A percentile compares a stretch with the other conserved stretches of the same genome.
Conservation (phyloP, 495 filamentous ascomycete species). For the Peziza echinospora region DNA sequence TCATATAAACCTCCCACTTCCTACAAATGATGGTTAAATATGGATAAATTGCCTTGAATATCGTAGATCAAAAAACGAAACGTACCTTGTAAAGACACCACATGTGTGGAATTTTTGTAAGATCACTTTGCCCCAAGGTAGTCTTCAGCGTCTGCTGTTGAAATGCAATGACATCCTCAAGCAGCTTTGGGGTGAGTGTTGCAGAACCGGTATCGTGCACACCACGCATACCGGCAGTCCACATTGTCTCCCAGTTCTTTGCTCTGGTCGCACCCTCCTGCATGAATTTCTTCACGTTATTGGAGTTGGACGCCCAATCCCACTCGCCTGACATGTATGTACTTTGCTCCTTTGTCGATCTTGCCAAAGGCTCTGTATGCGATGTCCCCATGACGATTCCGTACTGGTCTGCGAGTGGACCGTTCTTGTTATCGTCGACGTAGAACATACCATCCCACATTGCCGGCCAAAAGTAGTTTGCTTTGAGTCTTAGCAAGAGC, state of each 20-base stretch:
- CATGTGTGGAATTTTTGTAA: conserved; percentile 41
- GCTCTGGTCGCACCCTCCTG: conserved; percentile 23
- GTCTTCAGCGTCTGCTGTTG: conserved; percentile 35
- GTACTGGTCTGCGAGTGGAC: conserved; percentile 26
- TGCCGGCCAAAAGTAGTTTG: conserved; percentile 32
- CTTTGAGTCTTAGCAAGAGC: conserved; percentile 24
- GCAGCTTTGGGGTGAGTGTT: conserved; percentile 23
- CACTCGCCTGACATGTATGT: conserved; percentile 21
- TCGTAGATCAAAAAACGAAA: too few species aligned
- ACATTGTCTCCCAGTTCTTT: conserved; percentile 23
- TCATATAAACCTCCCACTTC: conserved; percentile 27
- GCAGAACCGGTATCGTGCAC: conserved; percentile 25
- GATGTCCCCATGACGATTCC: conserved; percentile 27
- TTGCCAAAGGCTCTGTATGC: conserved; percentile 29
- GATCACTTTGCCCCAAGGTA: conserved; percentile 30
- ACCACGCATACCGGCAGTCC: conserved; percentile 30
- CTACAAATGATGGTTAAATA: conserved; percentile 26
- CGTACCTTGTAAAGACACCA: conserved; percentile 51
- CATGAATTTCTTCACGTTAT: conserved; percentile 25
- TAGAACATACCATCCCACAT: conserved; percentile 26
- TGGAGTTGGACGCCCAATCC: conserved; percentile 26
- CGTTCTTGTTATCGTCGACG: conserved; percentile 25
- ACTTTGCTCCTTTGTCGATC: conserved; percentile 26
- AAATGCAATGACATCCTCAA: conserved; percentile 32
- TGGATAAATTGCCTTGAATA: conserved; percentile 19